These are phyloP conservation scores for Solanum appendiculatum DNA, from an alignment of 257 asterid genomes.

Conservation along the genomic window DNA sequence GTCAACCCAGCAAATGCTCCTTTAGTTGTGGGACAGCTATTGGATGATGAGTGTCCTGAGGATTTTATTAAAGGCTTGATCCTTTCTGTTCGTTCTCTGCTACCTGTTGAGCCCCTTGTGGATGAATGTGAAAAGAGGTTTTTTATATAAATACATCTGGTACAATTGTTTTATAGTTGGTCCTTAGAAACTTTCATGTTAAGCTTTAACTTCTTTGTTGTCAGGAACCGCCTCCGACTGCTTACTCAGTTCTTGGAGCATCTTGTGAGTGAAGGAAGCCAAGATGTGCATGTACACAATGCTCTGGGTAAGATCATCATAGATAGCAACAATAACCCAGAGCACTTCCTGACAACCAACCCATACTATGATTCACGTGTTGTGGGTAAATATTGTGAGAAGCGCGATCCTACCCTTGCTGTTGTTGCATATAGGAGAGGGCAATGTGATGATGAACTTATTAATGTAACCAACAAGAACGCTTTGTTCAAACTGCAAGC, in stretches of 20 bases:
- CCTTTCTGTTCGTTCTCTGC: conserved; percentile 96
- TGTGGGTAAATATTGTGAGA: conserved; percentile 99
- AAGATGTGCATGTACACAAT: conserved; percentile 98
- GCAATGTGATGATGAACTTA: conserved; percentile 93
- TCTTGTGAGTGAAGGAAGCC: conserved; percentile 99
- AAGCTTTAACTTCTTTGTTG: background rate
- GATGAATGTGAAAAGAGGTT: conserved; percentile 99
- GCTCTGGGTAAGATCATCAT: conserved; percentile 98
- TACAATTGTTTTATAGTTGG: background rate
- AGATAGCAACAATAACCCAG: conserved; percentile 96
- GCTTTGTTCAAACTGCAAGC: conserved; percentile 95
- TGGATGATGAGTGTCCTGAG: conserved; percentile 98
- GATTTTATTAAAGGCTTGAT: conserved; percentile 96
- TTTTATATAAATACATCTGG: background rate
- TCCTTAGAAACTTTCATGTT: background rate
- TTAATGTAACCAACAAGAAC: conserved; percentile 91
- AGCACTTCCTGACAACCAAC: conserved; percentile 97
- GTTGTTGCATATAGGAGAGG: conserved; percentile 99
- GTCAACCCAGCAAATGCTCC: conserved; percentile 99
- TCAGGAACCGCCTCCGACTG: conserved; percentile 95
- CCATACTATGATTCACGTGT: conserved; percentile 97
- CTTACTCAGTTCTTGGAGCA: conserved; percentile 98
- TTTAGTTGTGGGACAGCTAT: conserved; percentile 93
- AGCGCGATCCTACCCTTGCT: conserved; percentile 99
- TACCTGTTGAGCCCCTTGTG: conserved; percentile 98